A percentile compares a stretch with the other conserved stretches of the same genome.
These are phyloP conservation scores for Eimeria zaria DNA, from an alignment of 169 alveolate genomes.

Conservation along the genomic window DNA sequence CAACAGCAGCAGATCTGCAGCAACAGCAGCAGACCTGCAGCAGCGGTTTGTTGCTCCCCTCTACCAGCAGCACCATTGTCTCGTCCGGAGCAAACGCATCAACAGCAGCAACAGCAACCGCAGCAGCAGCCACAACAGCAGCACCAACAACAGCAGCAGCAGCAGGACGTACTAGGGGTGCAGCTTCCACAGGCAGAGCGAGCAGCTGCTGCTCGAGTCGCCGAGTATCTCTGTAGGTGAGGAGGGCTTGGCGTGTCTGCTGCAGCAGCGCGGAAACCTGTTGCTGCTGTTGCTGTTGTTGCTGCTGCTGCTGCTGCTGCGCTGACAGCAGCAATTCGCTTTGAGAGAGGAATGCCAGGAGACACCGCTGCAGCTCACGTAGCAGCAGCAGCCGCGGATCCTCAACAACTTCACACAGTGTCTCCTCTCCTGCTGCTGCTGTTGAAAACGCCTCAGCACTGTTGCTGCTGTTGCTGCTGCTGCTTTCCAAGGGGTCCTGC, in stretches of 20 bases:
- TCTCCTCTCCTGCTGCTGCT: constrained; percentile 8
- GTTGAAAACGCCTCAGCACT: too few species aligned
- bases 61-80: too few species aligned
- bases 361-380: constrained; percentile 64
- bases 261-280: constrained; percentile 10
- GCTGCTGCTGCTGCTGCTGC: constrained; percentile 25
- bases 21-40: not conserved
- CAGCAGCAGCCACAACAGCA: not conserved
- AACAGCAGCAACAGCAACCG: constrained; percentile 8
- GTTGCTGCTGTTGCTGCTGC: constrained; percentile 33
- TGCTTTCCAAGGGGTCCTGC: constrained; percentile 48
- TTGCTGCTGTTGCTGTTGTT: not conserved
- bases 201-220: not conserved
- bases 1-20: not conserved
- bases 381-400: constrained; percentile 73
- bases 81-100: not conserved
- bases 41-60: not conserved
- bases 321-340: constrained; percentile 70
- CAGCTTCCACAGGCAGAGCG: constrained; percentile 44
- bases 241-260: constrained; percentile 63
- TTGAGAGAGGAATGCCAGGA: constrained; percentile 62
- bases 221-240: constrained; percentile 4
- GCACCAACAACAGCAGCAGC: not conserved
- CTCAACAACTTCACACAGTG: not conserved
- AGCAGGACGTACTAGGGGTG: constrained; percentile 64